Evolutionary conservation across 148 eudicot species (phyloP).

Genomic region (Heliosperma pusillum): DNA sequence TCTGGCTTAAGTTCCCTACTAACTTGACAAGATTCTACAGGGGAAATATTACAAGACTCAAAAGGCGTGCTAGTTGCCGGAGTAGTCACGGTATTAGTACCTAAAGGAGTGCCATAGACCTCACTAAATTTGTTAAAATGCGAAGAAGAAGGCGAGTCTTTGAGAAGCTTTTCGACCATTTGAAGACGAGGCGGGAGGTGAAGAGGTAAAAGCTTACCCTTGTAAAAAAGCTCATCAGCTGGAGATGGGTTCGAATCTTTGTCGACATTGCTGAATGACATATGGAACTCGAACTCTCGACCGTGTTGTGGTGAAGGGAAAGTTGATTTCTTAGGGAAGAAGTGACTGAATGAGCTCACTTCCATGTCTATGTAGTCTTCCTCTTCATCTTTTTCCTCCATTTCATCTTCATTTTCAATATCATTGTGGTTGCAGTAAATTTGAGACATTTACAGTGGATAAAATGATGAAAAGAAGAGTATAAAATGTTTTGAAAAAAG

Average conservation of each 20-base stretch:
- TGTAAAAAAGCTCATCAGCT: constrained; percentile 81
- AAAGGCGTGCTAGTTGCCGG: constrained; percentile 51
- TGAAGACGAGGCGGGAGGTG: constrained; percentile 73
- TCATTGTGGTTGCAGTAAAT: constrained; percentile 17
- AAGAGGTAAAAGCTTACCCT: constrained; percentile 73
- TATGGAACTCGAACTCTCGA: constrained; percentile 63
- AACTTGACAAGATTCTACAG: constrained; percentile 51
- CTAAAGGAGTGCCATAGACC: constrained; percentile 50
- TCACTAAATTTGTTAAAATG: constrained; percentile 27
- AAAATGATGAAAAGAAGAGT: too few relatives aligned
- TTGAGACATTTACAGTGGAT: constrained; percentile 30
- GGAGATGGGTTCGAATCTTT: constrained; percentile 55
- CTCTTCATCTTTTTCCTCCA: constrained; percentile 35
- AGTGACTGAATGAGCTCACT: constrained; percentile 43
- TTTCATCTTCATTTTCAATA: background rate
- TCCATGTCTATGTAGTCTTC: constrained; percentile 87
- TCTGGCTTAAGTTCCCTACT: constrained; percentile 54
- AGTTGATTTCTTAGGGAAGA: constrained; percentile 20
- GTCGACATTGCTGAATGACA: constrained; percentile 40
- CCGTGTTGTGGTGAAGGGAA: constrained; percentile 16
- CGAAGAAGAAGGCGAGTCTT: constrained; percentile 26
- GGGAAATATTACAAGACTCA: constrained; percentile 66
- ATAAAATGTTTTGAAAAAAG: background rate
- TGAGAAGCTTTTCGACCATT: constrained; percentile 60
- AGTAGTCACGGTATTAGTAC: constrained; percentile 36